Evolutionary conservation across 306 rosid species (phyloP), one percentile per base, ranked within the genome.

Genomic region (Vicia sativa): DNA sequence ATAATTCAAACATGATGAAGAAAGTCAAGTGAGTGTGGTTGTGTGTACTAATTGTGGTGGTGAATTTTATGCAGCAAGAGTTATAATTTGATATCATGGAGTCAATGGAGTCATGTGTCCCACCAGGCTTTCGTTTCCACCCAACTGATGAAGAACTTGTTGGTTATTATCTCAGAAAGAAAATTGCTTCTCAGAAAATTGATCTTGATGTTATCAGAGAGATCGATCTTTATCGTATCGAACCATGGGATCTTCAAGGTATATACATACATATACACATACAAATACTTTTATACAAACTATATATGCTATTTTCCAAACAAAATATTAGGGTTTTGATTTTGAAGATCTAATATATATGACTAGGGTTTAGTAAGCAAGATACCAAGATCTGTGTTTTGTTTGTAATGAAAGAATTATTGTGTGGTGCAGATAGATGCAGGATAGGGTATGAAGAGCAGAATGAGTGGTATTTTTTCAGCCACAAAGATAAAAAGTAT

Each of bases 231-330:
- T 93, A 93, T 72, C 83, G 98, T 71, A 93, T 93, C 46, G 98
- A 93, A 75, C 98, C 98, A 4, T 93, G 98, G 98, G 98, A 93
- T 88, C 98, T 93, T 38, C 89, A 80, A 90, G 98, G 98, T 90
- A 87, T 5, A 6, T 9, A 15, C 7, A 41, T 31, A 34, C 7
- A 41, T 31, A 34, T 21, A 18, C 3, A 61, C n/a, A 42, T 34
- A 35, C 45, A 18, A 4, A 60, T 37, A 11, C 34, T 59, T 34
- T 16, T 42, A 2, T 15, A 31, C 7, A 49, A 16, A 2, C 12
- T 34, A 25, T 25, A 5, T 29, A 11, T 18, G 11, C 7, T 65
- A 13, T 59, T 23, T 16, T 56, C 34, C 15, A 18, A 31, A 12
- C 4, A 42, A 38, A 26, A 59, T 25, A 38, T 19, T 74, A 79